Conservation (phyloP, 345 rosid species). For the Linum usitatissimum region DNA sequence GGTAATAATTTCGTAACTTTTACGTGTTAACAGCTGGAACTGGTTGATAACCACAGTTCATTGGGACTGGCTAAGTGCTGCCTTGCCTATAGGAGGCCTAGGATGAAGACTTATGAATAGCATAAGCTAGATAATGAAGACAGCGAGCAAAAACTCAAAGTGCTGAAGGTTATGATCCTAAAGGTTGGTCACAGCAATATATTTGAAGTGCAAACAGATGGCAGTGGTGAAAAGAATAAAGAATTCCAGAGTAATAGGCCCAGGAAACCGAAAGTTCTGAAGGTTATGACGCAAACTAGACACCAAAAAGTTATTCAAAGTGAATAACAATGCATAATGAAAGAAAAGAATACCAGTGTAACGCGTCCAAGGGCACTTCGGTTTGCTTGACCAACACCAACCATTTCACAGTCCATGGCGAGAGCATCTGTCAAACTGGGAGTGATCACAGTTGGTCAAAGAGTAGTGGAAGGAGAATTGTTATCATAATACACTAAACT, state of each 20-base stretch:
- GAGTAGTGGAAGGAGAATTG: background rate
- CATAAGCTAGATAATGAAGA: background rate
- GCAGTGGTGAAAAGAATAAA: background rate
- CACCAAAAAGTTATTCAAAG: background rate
- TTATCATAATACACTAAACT: background rate
- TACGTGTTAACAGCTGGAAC: background rate
- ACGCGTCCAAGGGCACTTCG: slow-evolving; percentile 94
- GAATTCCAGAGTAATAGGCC: no score
- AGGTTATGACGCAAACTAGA: background rate
- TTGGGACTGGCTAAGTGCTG: background rate
- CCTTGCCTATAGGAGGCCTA: background rate
- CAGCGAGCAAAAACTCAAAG: background rate
- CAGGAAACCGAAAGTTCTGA: background rate
- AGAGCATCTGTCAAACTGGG: slow-evolving; percentile 71
- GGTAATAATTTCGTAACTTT: no score
- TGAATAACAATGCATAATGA: background rate
- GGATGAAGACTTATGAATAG: background rate
- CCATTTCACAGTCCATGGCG: slow-evolving; percentile 99
- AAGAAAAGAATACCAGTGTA: slow-evolving; percentile 47
- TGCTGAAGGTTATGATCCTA: background rate
- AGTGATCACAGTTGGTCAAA: slow-evolving; percentile 13
- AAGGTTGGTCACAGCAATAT: slow-evolving; percentile 1
- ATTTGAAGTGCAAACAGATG: background rate
- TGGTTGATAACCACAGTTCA: background rate
- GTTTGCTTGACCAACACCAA: slow-evolving; percentile 80